Conservation (phyloP, 23 red algal species). For the Gracilaria caudata region DNA sequence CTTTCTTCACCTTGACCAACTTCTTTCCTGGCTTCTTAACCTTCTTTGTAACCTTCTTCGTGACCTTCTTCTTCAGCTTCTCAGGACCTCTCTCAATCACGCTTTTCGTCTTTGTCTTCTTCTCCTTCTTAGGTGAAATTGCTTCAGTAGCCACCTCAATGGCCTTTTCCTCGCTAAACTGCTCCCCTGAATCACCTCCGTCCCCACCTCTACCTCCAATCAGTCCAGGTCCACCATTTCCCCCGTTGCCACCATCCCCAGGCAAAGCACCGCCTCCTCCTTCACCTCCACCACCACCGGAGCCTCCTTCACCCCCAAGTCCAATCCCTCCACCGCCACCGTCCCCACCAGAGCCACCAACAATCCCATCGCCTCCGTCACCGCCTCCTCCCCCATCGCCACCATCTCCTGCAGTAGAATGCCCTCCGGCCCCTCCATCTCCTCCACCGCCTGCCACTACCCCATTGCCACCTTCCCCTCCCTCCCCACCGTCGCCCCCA, state of each 20-base stretch:
- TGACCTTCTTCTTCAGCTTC: not conserved
- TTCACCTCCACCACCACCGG: not conserved
- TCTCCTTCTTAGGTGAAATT: not conserved
- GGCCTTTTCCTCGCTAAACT: not conserved
- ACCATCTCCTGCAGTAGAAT: not conserved
- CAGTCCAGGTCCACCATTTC: not conserved
- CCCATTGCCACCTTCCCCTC: conserved; percentile 3
- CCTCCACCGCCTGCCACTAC: not conserved
- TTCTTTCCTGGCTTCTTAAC: not conserved
- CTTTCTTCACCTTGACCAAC: not conserved
- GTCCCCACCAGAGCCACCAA: not conserved
- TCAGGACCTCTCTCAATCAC: too few species aligned
- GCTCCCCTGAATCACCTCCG: not conserved
- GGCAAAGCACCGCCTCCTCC: not conserved
- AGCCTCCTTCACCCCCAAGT: not conserved
- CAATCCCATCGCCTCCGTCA: not conserved
- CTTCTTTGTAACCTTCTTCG: not conserved
- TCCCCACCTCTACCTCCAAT: conserved; percentile 8
- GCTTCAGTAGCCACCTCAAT: not conserved
- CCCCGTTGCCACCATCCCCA: conserved; percentile 19
- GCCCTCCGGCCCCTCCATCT: conserved; percentile 6
- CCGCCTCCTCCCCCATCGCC: conserved; percentile 8
- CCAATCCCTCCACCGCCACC: conserved; percentile 7
- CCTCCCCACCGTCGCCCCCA: not conserved
- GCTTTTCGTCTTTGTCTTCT: not conserved